Percentiles rank a stretch among this genome's conserved stretches.
These are phyloP conservation scores for Candida pseudocylindracea DNA, from an alignment of 1,139 yeast species.

Conservation along the genomic window DNA sequence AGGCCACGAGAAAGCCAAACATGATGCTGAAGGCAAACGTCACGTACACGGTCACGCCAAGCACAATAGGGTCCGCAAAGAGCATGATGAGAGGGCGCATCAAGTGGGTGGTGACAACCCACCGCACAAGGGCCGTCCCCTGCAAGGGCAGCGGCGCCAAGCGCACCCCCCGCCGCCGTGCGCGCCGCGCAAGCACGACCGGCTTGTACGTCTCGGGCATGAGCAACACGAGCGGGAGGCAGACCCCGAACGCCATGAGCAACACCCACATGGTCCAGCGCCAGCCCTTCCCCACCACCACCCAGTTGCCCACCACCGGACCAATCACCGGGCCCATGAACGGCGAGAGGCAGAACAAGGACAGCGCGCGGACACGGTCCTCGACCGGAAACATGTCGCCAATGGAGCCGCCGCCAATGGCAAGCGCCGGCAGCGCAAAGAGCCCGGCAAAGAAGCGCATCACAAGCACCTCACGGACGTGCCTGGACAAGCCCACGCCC, in stretches of 20 bases:
- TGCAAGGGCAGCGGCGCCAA: constrained; percentile 10
- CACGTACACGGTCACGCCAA: constrained; percentile 24
- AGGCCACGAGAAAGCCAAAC: constrained; percentile 39
- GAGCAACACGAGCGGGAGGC: constrained; percentile 12
- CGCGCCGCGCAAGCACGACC: constrained; percentile 22
- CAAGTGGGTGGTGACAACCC: constrained; percentile 14
- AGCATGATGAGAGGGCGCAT: constrained; percentile 25
- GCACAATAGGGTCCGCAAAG: constrained; percentile 19
- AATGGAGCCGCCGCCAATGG: constrained; percentile 14
- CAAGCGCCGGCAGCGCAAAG: constrained; percentile 14
- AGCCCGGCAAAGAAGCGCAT: constrained; percentile 13
- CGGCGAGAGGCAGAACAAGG: constrained; percentile 14
- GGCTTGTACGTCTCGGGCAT: constrained; percentile 29
- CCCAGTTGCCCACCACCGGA: constrained; percentile 13
- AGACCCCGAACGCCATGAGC: constrained; percentile 12
- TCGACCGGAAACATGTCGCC: constrained; percentile 2
- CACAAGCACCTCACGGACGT: constrained; percentile 15
- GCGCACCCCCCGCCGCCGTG: constrained; percentile 17
- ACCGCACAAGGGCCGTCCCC: constrained; percentile 15
- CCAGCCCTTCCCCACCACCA: constrained; percentile 8
- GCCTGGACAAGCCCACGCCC: constrained; percentile 48
- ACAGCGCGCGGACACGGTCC: constrained; percentile 11
- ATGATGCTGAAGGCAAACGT: constrained; percentile 29
- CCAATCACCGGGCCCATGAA: constrained; percentile 16
- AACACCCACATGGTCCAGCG: constrained; percentile 20